Conservation (phyloP, 176 grass and related monocot genomes). For the Dactylis glomerata region DNA sequence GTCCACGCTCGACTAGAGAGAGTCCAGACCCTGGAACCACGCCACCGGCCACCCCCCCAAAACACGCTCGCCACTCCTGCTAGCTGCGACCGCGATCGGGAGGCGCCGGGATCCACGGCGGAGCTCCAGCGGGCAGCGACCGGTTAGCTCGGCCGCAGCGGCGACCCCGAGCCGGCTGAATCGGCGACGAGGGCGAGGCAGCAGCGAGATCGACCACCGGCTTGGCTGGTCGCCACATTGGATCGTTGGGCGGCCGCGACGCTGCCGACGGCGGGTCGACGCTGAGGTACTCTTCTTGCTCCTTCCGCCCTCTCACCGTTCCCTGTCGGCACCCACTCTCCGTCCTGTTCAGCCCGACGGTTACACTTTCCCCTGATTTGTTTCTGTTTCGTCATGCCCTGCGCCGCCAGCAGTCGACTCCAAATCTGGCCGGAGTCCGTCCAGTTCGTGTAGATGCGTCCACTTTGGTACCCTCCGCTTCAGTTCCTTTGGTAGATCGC, state of each 20-base stretch:
- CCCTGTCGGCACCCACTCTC: background rate
- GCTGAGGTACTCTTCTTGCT: conserved; percentile 15
- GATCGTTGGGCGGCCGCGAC: too few species aligned
- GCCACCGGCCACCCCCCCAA: background rate
- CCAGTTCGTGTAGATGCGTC: background rate
- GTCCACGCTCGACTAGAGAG: conserved; percentile 38
- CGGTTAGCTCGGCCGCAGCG: background rate
- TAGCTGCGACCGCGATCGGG: background rate
- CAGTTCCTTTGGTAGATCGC: background rate
- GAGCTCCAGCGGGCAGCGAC: background rate
- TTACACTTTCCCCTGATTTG: conserved; percentile 7
- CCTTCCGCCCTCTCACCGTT: background rate
- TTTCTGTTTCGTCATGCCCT: background rate
- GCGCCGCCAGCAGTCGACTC: background rate
- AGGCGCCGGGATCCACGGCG: background rate
- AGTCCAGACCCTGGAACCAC: too few species aligned
- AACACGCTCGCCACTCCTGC: background rate
- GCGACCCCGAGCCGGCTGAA: background rate
- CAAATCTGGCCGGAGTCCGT: background rate
- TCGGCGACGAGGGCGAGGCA: background rate
- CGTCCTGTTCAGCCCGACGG: background rate
- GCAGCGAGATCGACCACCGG: conserved; percentile 26
- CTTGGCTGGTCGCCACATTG: too few species aligned
- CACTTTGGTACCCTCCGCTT: background rate
- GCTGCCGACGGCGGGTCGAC: background rate